Percentiles rank a stretch among this genome's conserved stretches.
phyloP scores from a whole-genome alignment of 805 yeast species.

The Pichia eremophila region DNA sequence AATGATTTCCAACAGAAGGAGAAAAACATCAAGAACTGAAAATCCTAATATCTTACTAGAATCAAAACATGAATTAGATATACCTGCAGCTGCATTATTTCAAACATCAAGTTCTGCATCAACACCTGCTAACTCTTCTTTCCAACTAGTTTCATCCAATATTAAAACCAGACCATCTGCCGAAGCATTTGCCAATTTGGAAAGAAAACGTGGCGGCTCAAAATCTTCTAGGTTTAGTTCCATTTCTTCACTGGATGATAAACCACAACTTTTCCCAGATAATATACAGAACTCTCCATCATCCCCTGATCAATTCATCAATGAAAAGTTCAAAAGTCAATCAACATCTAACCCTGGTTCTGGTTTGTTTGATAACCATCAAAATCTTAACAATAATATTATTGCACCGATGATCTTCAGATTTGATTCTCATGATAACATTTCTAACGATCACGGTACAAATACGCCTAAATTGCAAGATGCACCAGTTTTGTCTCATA shows the following conservation, averaged over 20 bases:
- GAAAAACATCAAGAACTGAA: constrained; percentile 2
- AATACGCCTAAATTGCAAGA: background rate
- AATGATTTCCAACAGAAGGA: constrained; percentile 54
- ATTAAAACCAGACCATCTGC: background rate
- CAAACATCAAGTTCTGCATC: background rate
- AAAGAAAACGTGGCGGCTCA: constrained; percentile 3
- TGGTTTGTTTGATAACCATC: background rate
- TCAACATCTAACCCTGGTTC: background rate
- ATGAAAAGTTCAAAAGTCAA: constrained; percentile 14
- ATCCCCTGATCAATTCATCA: constrained; percentile 20
- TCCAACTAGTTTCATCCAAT: background rate
- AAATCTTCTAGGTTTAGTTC: constrained; percentile 5
- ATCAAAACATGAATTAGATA: background rate
- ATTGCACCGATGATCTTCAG: background rate
- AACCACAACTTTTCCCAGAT: background rate
- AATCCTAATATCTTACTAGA: background rate
- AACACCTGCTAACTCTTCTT: background rate
- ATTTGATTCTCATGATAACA: background rate
- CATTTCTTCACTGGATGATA: constrained; percentile 3
- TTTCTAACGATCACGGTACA: background rate
- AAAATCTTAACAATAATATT: background rate
- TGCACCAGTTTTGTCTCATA: background rate
- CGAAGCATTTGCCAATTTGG: constrained; percentile 6
- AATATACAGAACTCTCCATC: constrained; percentile 8
- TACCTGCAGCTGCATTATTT: background rate